Percentiles rank a stretch among this genome's conserved stretches.
Conservation (phyloP, 768 basidiomycete genomes). For the Rhodotorula babjevae region DNA sequence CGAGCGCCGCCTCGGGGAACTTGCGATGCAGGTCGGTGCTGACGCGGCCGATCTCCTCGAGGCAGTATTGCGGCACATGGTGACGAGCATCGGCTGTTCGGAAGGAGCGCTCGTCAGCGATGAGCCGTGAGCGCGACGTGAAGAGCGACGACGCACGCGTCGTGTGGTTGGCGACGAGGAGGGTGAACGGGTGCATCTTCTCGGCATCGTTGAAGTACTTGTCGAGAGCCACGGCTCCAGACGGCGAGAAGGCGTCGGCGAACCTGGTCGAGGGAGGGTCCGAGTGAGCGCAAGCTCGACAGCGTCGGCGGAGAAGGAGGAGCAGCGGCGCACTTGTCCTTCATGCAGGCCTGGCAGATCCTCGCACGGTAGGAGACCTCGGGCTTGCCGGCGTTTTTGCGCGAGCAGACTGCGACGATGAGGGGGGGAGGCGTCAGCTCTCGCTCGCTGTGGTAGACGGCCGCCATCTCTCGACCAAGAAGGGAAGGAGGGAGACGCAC, state of each 20-base stretch:
- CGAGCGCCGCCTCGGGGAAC: background rate
- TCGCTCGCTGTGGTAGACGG: background rate
- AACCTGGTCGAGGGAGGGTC: too few relatives aligned
- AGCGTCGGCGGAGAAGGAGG: too few relatives aligned
- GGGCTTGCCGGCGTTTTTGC: conserved; percentile 22
- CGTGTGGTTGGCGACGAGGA: background rate
- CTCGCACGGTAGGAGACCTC: conserved; percentile 13
- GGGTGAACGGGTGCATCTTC: background rate
- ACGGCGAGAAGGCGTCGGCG: background rate
- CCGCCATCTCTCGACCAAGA: too few relatives aligned
- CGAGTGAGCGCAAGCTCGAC: too few relatives aligned
- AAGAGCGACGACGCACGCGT: too few relatives aligned
- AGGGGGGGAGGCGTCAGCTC: background rate
- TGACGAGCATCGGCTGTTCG: too few relatives aligned
- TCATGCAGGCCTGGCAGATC: conserved; percentile 11
- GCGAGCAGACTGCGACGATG: background rate
- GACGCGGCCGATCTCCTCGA: background rate
- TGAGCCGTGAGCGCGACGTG: too few relatives aligned
- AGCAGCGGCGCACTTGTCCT: background rate
- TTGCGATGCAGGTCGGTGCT: background rate
- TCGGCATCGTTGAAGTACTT: background rate
- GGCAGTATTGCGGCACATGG: too few relatives aligned
- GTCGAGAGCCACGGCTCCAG: fast-evolving
- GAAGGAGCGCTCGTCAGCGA: too few relatives aligned
- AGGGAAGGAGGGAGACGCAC: too few relatives aligned